phyloP scores from a whole-genome alignment of 192 early-diverging fungal species.

The Rhizophagus sp. region DNA sequence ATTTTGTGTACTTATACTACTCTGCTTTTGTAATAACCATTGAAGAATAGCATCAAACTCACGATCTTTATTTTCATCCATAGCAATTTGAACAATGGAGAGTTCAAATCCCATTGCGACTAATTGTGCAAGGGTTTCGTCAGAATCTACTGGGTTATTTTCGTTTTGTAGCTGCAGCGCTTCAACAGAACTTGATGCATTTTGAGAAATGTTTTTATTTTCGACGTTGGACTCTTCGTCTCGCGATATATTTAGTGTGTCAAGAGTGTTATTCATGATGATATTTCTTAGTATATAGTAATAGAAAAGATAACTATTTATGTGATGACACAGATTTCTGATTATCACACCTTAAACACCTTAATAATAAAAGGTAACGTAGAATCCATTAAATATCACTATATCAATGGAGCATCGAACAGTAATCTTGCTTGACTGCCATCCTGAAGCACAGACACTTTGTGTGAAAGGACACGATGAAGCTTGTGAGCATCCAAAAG shows the following conservation, averaged over 20 bases:
- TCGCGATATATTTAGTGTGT: background rate
- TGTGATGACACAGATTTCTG: no score
- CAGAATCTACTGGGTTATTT: background rate
- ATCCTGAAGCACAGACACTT: constrained; percentile 4
- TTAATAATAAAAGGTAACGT: no score
- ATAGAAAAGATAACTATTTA: no score
- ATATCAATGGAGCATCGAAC: background rate
- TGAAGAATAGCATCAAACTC: constrained; percentile 10
- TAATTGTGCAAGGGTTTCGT: background rate
- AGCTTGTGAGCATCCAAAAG: background rate
- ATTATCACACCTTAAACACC: no score
- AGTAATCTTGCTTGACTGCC: constrained; percentile 28
- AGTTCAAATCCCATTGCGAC: constrained; percentile 16
- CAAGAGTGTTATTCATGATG: background rate
- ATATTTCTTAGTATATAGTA: no score
- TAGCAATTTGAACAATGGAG: background rate
- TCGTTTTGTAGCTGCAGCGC: background rate
- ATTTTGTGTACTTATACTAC: background rate
- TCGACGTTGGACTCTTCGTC: background rate
- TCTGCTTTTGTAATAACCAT: constrained; percentile 3
- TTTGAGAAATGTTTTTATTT: background rate
- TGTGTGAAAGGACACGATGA: constrained; percentile 1
- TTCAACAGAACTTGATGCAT: background rate
- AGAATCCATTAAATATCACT: no score
- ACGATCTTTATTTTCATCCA: constrained; percentile 1